Evolutionary conservation across 2,329 filamentous ascomycete species (phyloP), one percentile per base, ranked within the genome.

Genomic region (Colletotrichum higginsianum): DNA sequence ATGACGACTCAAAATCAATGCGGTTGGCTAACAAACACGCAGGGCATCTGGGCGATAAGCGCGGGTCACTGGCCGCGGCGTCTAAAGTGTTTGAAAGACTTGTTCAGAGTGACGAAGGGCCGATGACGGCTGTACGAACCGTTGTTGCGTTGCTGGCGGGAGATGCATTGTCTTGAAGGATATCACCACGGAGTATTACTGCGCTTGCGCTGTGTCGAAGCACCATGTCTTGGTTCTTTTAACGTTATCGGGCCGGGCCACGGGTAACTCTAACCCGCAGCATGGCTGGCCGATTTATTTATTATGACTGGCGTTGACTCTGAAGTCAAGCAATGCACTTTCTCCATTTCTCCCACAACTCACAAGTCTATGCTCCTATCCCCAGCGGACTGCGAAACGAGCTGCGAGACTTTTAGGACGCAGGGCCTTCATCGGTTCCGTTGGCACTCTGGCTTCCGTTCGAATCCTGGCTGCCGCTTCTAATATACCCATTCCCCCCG

Each of bases 21-120:
- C 18, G 3, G 18, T 26, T 0, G 60, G 30, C 73, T 75, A 46
- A 78, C 75, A 75, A 9, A 35, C 40, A 4, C 47, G n/a, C 72
- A 92, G 90, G 91, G 92, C 87, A 88, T 71, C 84, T 88, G 67
- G 84, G 82, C 53, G 91, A 93, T 74, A 82, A 85, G 11, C 83
- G 86, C 26, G 85, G 85, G n/a, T 86, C 85, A 50, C 80, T 94
- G 38, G 82, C 84, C 1, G 87, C 86, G 64, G 85, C 94, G 6
- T 87, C 91, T 0, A 83, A 84, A 26, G 83, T 92, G 18, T 94
- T 93, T 74, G 83, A 87, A 57, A 86, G 86, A 67, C 80, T 94
- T 16, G 80, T 93, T 0, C 84, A 84, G 21, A 87, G 85, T 2
- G 85, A 85, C 42, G 87, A 88, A 52, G 86, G 88, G 11, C 87